Evolutionary conservation across 1,284 basidiomycete genomes (phyloP).

Genomic region (Omphalotus olearius): DNA sequence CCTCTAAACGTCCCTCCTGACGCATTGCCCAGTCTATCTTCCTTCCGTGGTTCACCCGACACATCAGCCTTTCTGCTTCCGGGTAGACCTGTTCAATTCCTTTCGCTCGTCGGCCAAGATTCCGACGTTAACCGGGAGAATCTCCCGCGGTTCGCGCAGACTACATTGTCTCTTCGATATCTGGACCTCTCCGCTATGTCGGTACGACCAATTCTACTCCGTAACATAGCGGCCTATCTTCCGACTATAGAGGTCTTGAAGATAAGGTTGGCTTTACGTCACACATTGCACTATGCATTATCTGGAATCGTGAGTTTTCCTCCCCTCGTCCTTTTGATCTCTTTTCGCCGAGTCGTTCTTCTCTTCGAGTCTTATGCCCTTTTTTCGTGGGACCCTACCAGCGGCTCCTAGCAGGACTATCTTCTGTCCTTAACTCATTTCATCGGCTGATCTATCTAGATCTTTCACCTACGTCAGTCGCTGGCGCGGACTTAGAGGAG

Average conservation of each 20-base stretch:
- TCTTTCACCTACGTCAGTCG: slow-evolving; percentile 50
- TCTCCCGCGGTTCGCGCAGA: slow-evolving; percentile 44
- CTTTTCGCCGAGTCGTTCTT: not conserved
- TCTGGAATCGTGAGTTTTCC: slow-evolving; percentile 57
- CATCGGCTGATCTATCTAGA: slow-evolving; percentile 38
- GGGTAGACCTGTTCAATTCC: slow-evolving; percentile 49
- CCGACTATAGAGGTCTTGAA: slow-evolving; percentile 45
- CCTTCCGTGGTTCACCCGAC: slow-evolving; percentile 56
- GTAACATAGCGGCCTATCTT: slow-evolving; percentile 50
- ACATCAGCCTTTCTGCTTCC: slow-evolving; percentile 57
- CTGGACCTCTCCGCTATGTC: slow-evolving; percentile 59
- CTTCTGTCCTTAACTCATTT: slow-evolving; percentile 35
- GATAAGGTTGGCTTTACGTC: slow-evolving; percentile 56
- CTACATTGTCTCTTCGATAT: slow-evolving; percentile 40
- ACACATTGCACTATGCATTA: slow-evolving; percentile 59
- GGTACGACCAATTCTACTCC: slow-evolving; percentile 50
- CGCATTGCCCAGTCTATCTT: slow-evolving; percentile 41
- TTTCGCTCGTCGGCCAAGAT: slow-evolving; percentile 54
- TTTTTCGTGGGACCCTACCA: slow-evolving; percentile 22
- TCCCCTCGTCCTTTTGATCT: not conserved
- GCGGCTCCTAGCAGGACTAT: slow-evolving; percentile 39
- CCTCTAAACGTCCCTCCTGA: slow-evolving; percentile 31
- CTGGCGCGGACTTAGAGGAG: slow-evolving; percentile 34
- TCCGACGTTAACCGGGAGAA: slow-evolving; percentile 47
- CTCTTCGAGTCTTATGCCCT: not conserved